phyloP scores from a whole-genome alignment of 2,329 filamentous ascomycete genomes.

The Herpotrichia juniperi region DNA sequence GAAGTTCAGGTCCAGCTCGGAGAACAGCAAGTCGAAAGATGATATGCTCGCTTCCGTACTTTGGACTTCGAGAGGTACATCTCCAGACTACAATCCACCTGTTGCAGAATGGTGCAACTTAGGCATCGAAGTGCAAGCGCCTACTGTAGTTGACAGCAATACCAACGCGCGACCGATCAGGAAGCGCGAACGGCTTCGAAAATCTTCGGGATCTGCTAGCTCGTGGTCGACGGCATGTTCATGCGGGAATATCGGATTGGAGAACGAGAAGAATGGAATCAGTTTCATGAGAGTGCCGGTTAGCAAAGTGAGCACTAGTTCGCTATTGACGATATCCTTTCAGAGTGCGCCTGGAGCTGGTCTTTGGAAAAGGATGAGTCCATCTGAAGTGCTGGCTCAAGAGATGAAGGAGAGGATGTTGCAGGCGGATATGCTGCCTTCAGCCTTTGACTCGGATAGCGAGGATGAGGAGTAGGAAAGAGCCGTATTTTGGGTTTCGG shows the following conservation, averaged over 20 bases:
- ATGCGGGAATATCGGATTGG: not conserved
- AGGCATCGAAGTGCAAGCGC: conserved; percentile 23
- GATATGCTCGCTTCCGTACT: conserved; percentile 28
- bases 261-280: conserved; percentile 15
- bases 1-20: conserved; percentile 16
- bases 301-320: conserved; percentile 22
- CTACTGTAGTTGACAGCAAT: not conserved
- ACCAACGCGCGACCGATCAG: not conserved
- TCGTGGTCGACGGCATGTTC: conserved; percentile 8
- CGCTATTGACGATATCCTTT: conserved; percentile 24
- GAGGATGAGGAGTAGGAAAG: conserved; percentile 19
- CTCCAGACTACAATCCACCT: conserved; percentile 25
- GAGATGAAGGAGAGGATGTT: conserved; percentile 12
- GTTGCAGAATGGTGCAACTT: conserved; percentile 24
- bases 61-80: conserved; percentile 22
- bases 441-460: conserved; percentile 28
- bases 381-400: not conserved
- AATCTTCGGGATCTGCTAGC: not conserved
- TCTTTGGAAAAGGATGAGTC: conserved; percentile 6
- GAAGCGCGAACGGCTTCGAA: conserved; percentile 2
- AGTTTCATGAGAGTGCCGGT: conserved; percentile 19
- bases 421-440: conserved; percentile 21
- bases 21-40: conserved; percentile 11
- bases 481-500: not conserved
- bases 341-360: conserved; percentile 10